Conservation (phyloP, 2,329 filamentous ascomycete genomes). For the Xylariaceae sp. region DNA sequence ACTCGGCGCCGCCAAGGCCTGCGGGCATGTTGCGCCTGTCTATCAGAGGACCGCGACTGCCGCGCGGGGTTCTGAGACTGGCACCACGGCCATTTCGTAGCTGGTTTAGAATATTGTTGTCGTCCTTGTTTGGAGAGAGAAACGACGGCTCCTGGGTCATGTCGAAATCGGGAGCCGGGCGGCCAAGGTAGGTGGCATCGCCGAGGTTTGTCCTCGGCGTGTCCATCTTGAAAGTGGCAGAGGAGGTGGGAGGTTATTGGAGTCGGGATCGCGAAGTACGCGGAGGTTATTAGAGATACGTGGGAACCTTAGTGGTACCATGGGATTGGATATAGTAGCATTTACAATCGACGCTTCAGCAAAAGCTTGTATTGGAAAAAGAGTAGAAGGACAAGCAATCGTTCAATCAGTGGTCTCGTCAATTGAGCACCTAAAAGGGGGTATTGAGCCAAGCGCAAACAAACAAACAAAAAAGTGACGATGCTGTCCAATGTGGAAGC, state of each 20-base stretch:
- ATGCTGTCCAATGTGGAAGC: too few species aligned
- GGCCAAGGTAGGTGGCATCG: conserved; percentile 75
- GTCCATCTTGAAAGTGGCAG: conserved; percentile 48
- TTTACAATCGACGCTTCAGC: too few species aligned
- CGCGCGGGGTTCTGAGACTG: conserved; percentile 69
- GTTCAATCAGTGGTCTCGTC: too few species aligned
- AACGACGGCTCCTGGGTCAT: conserved; percentile 87
- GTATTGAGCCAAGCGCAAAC: too few species aligned
- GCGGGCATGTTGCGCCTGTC: conserved; percentile 68
- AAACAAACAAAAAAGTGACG: too few species aligned
- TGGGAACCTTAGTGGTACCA: too few species aligned
- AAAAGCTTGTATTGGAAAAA: too few species aligned
- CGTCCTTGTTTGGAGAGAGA: conserved; percentile 70
- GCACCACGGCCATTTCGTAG: conserved; percentile 63
- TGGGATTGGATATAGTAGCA: too few species aligned
- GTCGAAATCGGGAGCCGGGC: conserved; percentile 67
- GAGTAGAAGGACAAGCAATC: too few species aligned
- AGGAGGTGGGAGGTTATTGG: conserved; percentile 7
- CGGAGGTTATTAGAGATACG: conserved; percentile 8
- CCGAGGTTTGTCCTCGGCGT: conserved; percentile 82
- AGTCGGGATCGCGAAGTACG: conserved; percentile 6
- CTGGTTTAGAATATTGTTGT: conserved; percentile 71
- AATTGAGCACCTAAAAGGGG: too few species aligned
- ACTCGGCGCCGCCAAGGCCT: conserved; percentile 68
- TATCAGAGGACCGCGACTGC: conserved; percentile 62